A percentile compares a stretch with the other conserved stretches of the same genome.
Conservation (phyloP, 1,284 basidiomycete genomes). For the Paramarasmius palmivorus region DNA sequence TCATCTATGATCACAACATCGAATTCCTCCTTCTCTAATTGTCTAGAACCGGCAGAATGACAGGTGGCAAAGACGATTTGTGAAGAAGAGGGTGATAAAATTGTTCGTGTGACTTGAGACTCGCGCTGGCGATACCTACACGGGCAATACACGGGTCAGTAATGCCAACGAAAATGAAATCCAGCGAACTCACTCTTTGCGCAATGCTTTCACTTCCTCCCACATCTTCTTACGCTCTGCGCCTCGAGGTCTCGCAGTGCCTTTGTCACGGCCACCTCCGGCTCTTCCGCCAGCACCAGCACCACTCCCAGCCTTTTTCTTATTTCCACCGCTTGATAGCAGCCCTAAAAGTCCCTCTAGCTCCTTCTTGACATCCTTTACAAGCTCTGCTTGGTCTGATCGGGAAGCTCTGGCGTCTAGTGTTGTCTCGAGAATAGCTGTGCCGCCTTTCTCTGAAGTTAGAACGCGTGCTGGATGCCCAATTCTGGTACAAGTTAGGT, state of each 20-base stretch:
- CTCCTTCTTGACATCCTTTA: conserved; percentile 85
- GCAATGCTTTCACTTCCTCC: conserved; percentile 86
- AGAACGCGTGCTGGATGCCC: conserved; percentile 95
- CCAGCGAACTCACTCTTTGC: conserved; percentile 74
- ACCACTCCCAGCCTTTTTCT: conserved; percentile 56
- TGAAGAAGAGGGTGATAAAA: conserved; percentile 64
- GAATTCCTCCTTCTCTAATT: conserved; percentile 75
- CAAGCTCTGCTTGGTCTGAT: conserved; percentile 80
- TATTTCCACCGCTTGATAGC: conserved; percentile 57
- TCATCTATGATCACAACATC: conserved; percentile 96
- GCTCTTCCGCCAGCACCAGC: conserved; percentile 40
- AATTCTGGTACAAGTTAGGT: conserved; percentile 65
- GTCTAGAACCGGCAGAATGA: conserved; percentile 84
- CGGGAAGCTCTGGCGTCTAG: conserved; percentile 85
- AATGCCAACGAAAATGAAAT: conserved; percentile 6
- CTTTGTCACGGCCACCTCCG: conserved; percentile 42
- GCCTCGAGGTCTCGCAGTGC: conserved; percentile 66
- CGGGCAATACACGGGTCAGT: no score
- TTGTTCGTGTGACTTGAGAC: conserved; percentile 76
- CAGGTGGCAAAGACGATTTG: conserved; percentile 91
- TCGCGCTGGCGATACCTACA: conserved; percentile 85
- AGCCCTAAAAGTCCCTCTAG: conserved; percentile 68
- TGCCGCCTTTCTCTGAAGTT: conserved; percentile 43
- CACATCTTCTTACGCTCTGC: conserved; percentile 85
- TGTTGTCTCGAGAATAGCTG: conserved; percentile 66